Evolutionary conservation across 1,284 basidiomycete species (phyloP).

Genomic region (Sphagnurus paluster): DNA sequence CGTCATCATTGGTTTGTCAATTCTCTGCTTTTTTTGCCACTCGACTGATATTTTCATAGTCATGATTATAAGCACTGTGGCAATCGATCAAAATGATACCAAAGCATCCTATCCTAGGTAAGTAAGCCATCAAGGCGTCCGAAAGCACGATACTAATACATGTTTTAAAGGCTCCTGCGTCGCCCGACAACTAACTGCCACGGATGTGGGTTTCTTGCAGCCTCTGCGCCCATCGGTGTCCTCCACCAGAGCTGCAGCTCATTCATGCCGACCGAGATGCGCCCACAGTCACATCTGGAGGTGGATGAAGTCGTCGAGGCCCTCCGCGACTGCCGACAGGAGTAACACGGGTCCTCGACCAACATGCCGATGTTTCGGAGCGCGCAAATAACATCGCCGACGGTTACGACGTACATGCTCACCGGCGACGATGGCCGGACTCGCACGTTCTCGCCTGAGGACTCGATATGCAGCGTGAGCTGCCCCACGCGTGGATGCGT

Average conservation of each 20-base stretch:
- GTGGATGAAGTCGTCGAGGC: neutral
- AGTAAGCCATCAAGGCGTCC: no score
- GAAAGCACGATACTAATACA: no score
- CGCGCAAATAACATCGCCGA: conserved; percentile 2
- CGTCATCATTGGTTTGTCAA: no score
- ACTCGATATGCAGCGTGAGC: neutral
- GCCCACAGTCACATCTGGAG: neutral
- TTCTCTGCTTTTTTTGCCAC: no score
- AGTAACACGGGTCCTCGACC: neutral
- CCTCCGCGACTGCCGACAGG: no score
- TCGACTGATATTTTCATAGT: no score
- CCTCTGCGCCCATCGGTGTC: neutral
- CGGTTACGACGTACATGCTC: neutral
- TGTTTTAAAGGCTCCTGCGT: no score
- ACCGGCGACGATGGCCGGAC: neutral
- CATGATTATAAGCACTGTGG: no score
- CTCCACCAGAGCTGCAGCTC: conserved; percentile 4
- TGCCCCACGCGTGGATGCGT: conserved; percentile 1
- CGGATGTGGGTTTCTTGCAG: neutral
- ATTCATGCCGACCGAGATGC: neutral
- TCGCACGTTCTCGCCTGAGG: neutral
- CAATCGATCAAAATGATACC: no score
- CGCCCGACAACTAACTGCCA: conserved; percentile 4
- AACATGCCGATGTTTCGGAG: neutral
- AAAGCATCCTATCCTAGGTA: no score